phyloP scores from a whole-genome alignment of 352 stramenopile genomes.

The Pythium utonaiense region DNA sequence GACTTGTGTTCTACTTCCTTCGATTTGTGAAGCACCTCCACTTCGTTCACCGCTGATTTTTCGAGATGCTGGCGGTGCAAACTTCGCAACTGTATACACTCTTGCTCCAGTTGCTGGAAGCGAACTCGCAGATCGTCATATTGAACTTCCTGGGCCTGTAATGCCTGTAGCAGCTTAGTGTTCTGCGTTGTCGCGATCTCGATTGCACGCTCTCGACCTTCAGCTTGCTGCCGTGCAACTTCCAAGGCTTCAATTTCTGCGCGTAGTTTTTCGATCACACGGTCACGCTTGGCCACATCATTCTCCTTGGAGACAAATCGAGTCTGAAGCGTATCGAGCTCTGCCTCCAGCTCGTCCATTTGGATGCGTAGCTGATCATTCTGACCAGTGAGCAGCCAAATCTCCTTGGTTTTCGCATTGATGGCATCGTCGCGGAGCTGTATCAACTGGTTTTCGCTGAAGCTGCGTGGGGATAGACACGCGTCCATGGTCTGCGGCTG shows the following conservation, averaged over 20 bases:
- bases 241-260: slow-evolving; percentile 53
- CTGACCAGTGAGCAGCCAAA: slow-evolving; percentile 63
- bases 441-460: slow-evolving; percentile 71
- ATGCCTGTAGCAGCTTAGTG: slow-evolving; percentile 54
- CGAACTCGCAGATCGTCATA: slow-evolving; percentile 25
- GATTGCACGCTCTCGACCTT: slow-evolving; percentile 65
- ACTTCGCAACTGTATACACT: slow-evolving; percentile 39
- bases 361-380: slow-evolving; percentile 66
- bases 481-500: slow-evolving; percentile 46
- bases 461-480: slow-evolving; percentile 69
- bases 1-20: slow-evolving; percentile 42
- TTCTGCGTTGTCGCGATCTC: slow-evolving; percentile 78
- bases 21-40: slow-evolving; percentile 44
- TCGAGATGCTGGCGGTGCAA: slow-evolving; percentile 30
- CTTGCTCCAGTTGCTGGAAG: slow-evolving; percentile 26
- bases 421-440: slow-evolving; percentile 71
- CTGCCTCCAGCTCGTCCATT: slow-evolving; percentile 60
- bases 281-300: slow-evolving; percentile 45
- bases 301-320: slow-evolving; percentile 56
- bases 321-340: slow-evolving; percentile 60
- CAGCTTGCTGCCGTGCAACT: slow-evolving; percentile 39
- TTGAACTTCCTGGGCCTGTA: slow-evolving; percentile 50
- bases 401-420: slow-evolving; percentile 58
- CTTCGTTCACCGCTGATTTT: slow-evolving; percentile 33
- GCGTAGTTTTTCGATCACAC: slow-evolving; percentile 54